These are phyloP conservation scores for Sclerotinia glacialis DNA, from an alignment of 2,329 filamentous ascomycete genomes.

Conservation along the genomic window DNA sequence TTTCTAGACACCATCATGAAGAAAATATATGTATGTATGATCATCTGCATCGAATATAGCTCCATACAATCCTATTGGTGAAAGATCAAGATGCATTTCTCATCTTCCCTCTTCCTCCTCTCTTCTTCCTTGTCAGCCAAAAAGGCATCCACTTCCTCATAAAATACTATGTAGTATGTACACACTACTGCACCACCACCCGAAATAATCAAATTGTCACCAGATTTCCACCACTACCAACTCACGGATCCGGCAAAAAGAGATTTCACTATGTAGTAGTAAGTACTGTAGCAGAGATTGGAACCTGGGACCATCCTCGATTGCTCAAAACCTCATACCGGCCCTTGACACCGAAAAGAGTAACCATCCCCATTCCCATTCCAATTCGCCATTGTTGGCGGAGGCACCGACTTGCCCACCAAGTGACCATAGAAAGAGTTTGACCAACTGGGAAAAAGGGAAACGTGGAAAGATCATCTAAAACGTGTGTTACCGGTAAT, in stretches of 20 bases:
- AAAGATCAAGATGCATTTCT: neutral
- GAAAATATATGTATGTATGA: neutral
- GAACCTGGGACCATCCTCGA: neutral
- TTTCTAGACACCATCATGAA: neutral
- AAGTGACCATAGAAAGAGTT: neutral
- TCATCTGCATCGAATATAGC: neutral
- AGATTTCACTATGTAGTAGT: neutral
- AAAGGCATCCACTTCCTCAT: no score
- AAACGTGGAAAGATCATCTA: neutral
- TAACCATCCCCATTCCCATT: conserved; percentile 5
- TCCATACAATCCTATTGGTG: neutral
- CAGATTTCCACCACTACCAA: conserved; percentile 10
- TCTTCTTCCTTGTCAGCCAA: neutral
- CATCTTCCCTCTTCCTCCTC: neutral
- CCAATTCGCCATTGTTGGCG: neutral
- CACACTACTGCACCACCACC: conserved; percentile 10
- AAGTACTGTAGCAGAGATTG: no score
- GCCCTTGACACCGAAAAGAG: neutral
- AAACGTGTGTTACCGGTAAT: neutral
- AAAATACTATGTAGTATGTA: no score
- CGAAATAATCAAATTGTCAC: conserved; percentile 11
- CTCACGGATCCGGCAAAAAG: conserved; percentile 10
- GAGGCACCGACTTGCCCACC: neutral
- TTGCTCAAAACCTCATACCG: neutral
- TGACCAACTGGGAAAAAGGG: neutral